phyloP scores from a whole-genome alignment of 2,329 filamentous ascomycete species.

The Ophiostoma himal-ulmi region DNA sequence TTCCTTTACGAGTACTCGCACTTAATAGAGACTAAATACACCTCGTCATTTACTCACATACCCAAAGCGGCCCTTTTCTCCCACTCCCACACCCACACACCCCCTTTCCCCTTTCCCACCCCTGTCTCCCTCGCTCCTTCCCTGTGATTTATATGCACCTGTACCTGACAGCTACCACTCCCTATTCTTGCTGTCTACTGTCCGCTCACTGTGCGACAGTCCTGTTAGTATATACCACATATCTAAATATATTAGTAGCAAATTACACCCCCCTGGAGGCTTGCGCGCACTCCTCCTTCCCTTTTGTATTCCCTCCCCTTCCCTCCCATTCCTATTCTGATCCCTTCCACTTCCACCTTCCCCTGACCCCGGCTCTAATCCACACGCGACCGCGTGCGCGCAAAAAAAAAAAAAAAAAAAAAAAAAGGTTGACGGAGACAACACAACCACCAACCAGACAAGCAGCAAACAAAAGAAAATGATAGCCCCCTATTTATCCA shows the following conservation, averaged over 20 bases:
- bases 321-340: not conserved
- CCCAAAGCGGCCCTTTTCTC: slow-evolving; percentile 1
- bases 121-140: not conserved
- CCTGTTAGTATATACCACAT: not conserved
- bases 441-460: not conserved
- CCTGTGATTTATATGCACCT: not conserved
- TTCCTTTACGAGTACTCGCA: not conserved
- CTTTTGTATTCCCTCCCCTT: not conserved
- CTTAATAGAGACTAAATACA: not conserved
- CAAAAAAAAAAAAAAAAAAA: not conserved
- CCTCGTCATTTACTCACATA: slow-evolving; percentile 9
- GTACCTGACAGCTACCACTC: not conserved
- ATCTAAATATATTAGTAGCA: not conserved
- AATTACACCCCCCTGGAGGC: not conserved
- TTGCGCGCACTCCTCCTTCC: not conserved
- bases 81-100: not conserved
- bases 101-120: slow-evolving; percentile 1
- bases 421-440: not conserved
- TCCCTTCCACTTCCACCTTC: not conserved
- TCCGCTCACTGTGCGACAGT: not conserved
- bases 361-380: slow-evolving; percentile 13
- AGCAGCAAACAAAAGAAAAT: not conserved
- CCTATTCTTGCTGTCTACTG: not conserved
- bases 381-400: slow-evolving; percentile 5
- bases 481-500: slow-evolving; percentile 5